Percentiles rank a stretch among this genome's conserved stretches.
phyloP scores from a whole-genome alignment of 768 basidiomycete genomes.

The Cystofilobasidium bisporidii region DNA sequence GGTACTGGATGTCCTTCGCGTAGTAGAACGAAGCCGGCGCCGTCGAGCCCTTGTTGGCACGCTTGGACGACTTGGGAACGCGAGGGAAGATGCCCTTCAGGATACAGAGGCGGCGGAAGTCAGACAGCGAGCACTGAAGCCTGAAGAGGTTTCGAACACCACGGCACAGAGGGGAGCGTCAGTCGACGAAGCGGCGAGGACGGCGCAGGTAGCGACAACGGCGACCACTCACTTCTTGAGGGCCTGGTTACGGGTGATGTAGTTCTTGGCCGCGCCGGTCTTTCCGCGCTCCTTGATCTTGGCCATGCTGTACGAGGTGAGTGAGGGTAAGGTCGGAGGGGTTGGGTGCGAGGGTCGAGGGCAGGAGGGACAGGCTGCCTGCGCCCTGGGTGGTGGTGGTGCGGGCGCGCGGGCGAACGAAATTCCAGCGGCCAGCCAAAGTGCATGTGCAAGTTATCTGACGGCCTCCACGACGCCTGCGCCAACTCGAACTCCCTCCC shows the following conservation, averaged over 20 bases:
- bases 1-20: constrained; percentile 91
- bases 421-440: no score
- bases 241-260: constrained; percentile 74
- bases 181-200: neutral
- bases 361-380: no score
- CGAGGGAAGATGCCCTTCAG: constrained; percentile 84
- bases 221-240: constrained; percentile 69
- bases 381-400: no score
- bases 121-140: constrained; percentile 86
- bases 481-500: no score
- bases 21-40: constrained; percentile 98
- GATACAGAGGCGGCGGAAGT: constrained; percentile 93
- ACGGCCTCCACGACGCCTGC: no score
- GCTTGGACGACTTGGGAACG: constrained; percentile 81
- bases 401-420: neutral
- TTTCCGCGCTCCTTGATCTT: constrained; percentile 43
- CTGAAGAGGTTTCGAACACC: no score
- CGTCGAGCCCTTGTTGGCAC: constrained; percentile 93
- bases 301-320: constrained; percentile 34
- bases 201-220: no score
- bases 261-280: constrained; percentile 43
- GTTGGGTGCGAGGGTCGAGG: neutral
- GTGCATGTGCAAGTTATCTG: no score
- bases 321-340: constrained; percentile 9
- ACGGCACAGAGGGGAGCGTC: neutral